Evolutionary conservation across 75 land plant genomes (phyloP).

Genomic region (Selaginella moellendorffii): DNA sequence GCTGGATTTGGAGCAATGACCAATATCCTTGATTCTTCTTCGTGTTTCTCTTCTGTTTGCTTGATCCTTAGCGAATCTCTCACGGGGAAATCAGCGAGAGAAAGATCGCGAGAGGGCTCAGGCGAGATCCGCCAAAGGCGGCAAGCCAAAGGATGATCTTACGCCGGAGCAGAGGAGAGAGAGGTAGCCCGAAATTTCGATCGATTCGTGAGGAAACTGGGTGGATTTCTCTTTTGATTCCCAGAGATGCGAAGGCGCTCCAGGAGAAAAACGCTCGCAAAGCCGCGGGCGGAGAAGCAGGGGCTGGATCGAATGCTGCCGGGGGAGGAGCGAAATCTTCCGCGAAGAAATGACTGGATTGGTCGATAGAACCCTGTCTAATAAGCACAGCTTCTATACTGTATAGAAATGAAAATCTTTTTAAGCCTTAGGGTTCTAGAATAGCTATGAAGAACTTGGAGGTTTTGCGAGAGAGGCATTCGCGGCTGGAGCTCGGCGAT

Average conservation of each 20-base stretch:
- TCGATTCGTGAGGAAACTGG: too few species aligned
- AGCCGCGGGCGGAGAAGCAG: not conserved
- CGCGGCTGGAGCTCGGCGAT: slow-evolving; percentile 22
- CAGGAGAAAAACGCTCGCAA: not conserved
- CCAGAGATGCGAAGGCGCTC: not conserved
- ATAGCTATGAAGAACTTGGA: slow-evolving; percentile 50
- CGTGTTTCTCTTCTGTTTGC: not conserved
- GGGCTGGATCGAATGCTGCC: not conserved
- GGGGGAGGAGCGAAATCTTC: not conserved
- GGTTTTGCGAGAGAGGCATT: slow-evolving; percentile 17
- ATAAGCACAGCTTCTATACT: too few species aligned
- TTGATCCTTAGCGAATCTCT: not conserved
- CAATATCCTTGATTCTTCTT: not conserved
- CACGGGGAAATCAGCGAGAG: not conserved
- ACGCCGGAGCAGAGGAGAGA: not conserved
- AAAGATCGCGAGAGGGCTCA: not conserved
- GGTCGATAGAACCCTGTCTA: not conserved
- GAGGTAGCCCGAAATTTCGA: too few species aligned
- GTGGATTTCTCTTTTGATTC: not conserved
- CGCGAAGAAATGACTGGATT: not conserved
- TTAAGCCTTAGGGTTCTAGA: not conserved
- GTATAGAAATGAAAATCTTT: too few species aligned
- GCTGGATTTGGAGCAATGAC: not conserved
- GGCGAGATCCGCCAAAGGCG: not conserved
- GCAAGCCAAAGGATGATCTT: not conserved